Evolutionary conservation across 495 filamentous ascomycete genomes (phyloP), one percentile per base, ranked within the genome.

Genomic region (Trichocladium uniseriatum): DNA sequence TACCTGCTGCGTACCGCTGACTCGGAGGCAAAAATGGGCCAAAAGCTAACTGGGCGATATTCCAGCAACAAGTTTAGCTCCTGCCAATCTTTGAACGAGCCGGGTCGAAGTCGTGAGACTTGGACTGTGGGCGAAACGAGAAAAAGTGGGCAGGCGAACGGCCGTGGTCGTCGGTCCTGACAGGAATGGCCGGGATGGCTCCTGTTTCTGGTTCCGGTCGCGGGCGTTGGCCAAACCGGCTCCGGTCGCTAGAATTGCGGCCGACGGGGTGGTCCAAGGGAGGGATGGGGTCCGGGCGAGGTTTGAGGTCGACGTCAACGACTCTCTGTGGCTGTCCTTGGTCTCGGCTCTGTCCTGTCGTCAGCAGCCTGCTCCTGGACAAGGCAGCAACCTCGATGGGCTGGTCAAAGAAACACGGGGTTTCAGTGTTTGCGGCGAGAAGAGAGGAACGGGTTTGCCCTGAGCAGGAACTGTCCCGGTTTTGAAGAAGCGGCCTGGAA

Each of bases 41-140:
- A 58, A 64, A 59, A 64, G 53, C 56, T 40, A 38, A 53, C 54
- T 51, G 43, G 64, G 64, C 64, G 57, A 57, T 67, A 62, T 67
- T 67, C 57, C 64, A 67, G 64, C 64, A 67, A 67, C 64, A 51
- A 46, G 52, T 57, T 38, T 42, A 45, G 43, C 58, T 53, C 55
- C 60, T 56, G 54, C 37, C 37, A 38, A 14, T 53, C 45, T 53
- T 18, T 18, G 39, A 38, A 1, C 39, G 37, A 52, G 43, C 27
- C 27, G 43, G 21, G 52, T 35, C 5, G 24, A 45, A 40, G 20
- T 19, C 29, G 16, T 38, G 6, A n/a, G 18, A 16, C 35, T 9
- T 21, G 20, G 10, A 5, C 13, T 16, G 40, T 10, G 36, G 36
- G 6, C 19, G 24, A 19, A 24, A 21, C 15, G 38, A 34, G n/a